Percentiles rank a stretch among this genome's conserved stretches.
These are phyloP conservation scores for Aspergillus ruber DNA, from an alignment of 2,329 filamentous ascomycete genomes.

Conservation along the genomic window DNA sequence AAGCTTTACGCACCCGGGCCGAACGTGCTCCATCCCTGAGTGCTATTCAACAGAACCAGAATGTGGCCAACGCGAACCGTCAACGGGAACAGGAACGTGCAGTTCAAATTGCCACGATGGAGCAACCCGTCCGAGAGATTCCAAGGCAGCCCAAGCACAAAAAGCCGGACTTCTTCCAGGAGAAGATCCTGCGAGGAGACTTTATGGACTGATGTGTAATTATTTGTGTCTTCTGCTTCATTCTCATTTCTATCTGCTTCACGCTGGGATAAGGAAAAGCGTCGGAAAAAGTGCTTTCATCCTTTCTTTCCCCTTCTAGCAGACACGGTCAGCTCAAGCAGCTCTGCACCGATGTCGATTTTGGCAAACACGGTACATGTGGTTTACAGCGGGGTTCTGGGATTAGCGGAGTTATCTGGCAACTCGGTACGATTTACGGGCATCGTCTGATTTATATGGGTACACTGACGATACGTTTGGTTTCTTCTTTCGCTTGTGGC, in stretches of 20 bases:
- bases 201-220: conserved; percentile 74
- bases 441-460: too few species aligned
- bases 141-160: conserved; percentile 45
- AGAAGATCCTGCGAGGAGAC: conserved; percentile 93
- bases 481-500: too few species aligned
- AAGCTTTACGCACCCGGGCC: conserved; percentile 86
- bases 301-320: too few species aligned
- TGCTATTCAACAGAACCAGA: conserved; percentile 23
- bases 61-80: conserved; percentile 42
- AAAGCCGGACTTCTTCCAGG: conserved; percentile 91
- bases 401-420: too few species aligned
- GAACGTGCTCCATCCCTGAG: conserved; percentile 61
- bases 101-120: conserved; percentile 38
- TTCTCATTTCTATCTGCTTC: neutral
- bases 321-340: too few species aligned
- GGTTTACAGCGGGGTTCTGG: too few species aligned
- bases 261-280: too few species aligned
- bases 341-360: too few species aligned
- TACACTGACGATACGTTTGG: too few species aligned
- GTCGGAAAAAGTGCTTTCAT: too few species aligned
- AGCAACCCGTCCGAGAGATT: conserved; percentile 45
- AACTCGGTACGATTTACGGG: too few species aligned
- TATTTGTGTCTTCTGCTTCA: neutral
- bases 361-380: too few species aligned
- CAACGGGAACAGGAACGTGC: conserved; percentile 22